Percentiles rank a stretch among this genome's conserved stretches.
These are phyloP conservation scores for Liquidambar formosana DNA, from an alignment of 164 flowering plant genomes.

Conservation along the genomic window DNA sequence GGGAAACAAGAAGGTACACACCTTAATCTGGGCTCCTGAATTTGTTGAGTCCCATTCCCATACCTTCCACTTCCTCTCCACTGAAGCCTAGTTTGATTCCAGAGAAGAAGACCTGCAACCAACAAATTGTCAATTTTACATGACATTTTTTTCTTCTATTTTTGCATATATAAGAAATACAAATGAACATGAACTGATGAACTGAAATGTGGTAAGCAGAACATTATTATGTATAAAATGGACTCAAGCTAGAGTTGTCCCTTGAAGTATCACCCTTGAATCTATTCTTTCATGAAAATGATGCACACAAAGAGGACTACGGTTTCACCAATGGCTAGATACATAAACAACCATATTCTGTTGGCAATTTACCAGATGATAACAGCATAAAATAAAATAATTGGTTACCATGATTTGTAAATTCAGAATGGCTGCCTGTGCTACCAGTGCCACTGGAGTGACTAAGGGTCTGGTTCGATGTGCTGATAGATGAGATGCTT, in stretches of 20 bases:
- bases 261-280: no score
- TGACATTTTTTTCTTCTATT: not conserved
- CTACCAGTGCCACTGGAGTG: conserved; percentile 35
- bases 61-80: conserved; percentile 53
- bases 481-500: conserved; percentile 71
- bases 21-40: conserved; percentile 57
- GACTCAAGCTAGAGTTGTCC: no score
- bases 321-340: not conserved
- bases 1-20: conserved; percentile 14
- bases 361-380: not conserved
- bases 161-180: not conserved
- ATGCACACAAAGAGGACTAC: no score
- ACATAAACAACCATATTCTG: not conserved
- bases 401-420: conserved; percentile 70
- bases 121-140: conserved; percentile 1
- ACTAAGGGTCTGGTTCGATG: conserved; percentile 46
- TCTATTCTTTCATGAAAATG: no score
- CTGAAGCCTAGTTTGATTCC: conserved; percentile 67
- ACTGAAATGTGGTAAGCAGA: not conserved
- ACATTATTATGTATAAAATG: not conserved
- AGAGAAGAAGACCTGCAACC: conserved; percentile 57
- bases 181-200: not conserved
- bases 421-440: conserved; percentile 51
- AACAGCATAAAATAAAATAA: not conserved
- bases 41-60: conserved; percentile 25